Percentiles rank a stretch among this genome's conserved stretches.
Evolutionary conservation across 352 stramenopile genomes (phyloP).

Genomic region (Phytophthora hibernalis): DNA sequence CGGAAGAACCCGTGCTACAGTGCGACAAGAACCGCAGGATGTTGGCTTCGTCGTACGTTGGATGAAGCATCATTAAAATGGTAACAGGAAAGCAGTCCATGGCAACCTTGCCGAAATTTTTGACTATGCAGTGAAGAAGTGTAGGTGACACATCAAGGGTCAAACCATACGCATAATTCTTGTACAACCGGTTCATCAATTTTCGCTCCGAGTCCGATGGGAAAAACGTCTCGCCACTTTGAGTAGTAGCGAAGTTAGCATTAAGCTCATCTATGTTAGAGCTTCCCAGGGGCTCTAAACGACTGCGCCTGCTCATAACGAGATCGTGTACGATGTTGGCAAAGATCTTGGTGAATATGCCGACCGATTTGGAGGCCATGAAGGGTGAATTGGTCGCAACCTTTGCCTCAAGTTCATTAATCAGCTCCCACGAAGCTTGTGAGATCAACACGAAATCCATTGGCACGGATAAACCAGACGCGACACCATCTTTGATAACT

Average conservation of each 20-base stretch:
- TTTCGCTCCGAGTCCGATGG: constrained; percentile 52
- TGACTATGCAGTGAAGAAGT: constrained; percentile 57
- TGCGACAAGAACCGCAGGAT: constrained; percentile 44
- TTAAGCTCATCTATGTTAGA: background rate
- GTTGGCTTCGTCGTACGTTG: constrained; percentile 42
- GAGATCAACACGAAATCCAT: constrained; percentile 62
- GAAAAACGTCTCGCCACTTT: constrained; percentile 21
- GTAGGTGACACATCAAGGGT: constrained; percentile 51
- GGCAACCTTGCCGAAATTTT: constrained; percentile 52
- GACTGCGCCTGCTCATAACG: constrained; percentile 44
- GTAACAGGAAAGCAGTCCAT: constrained; percentile 63
- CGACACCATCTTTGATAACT: constrained; percentile 40
- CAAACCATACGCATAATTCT: constrained; percentile 54
- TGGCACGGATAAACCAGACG: constrained; percentile 16
- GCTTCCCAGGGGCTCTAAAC: constrained; percentile 22
- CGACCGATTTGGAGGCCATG: background rate
- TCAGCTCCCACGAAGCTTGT: constrained; percentile 64
- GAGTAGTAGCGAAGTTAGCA: background rate
- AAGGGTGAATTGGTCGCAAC: background rate
- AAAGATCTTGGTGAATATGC: constrained; percentile 36
- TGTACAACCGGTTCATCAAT: constrained; percentile 74
- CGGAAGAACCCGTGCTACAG: constrained; percentile 32
- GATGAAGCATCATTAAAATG: constrained; percentile 63
- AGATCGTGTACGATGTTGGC: constrained; percentile 47
- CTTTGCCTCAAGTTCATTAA: constrained; percentile 49